Evolutionary conservation across 2,329 filamentous ascomycete genomes (phyloP).

Genomic region (Fusarium hostae): DNA sequence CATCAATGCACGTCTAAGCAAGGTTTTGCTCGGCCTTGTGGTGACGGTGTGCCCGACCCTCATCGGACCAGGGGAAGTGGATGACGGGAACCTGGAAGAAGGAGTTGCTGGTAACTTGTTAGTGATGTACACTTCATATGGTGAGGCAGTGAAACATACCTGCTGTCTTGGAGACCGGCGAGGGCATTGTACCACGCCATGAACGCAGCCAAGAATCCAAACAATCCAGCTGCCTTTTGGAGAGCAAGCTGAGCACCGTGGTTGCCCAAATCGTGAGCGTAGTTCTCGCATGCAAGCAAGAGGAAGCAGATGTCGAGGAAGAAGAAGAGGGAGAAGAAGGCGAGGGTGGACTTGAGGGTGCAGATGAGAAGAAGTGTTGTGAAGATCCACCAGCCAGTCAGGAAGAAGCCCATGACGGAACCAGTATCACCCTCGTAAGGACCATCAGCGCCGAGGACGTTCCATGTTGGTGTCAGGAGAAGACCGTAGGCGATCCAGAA

Average conservation of each 20-base stretch:
- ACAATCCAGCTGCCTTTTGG: conserved; percentile 78
- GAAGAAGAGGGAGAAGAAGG: conserved; percentile 83
- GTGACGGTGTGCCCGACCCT: conserved; percentile 69
- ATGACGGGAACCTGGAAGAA: conserved; percentile 94
- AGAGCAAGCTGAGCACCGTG: conserved; percentile 58
- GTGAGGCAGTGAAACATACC: conserved; percentile 56
- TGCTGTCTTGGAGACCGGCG: conserved; percentile 80
- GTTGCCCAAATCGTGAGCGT: conserved; percentile 63
- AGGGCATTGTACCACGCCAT: conserved; percentile 89
- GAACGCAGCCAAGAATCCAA: conserved; percentile 84
- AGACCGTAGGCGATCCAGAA: conserved; percentile 85
- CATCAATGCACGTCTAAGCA: conserved; percentile 25
- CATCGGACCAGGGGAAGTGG: conserved; percentile 94
- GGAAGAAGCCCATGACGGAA: conserved; percentile 77
- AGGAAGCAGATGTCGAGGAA: conserved; percentile 81
- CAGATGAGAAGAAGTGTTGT: conserved; percentile 78
- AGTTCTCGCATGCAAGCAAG: conserved; percentile 74
- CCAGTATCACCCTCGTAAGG: conserved; percentile 59
- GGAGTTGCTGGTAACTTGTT: conserved; percentile 68
- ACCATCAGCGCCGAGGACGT: conserved; percentile 60
- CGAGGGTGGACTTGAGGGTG: conserved; percentile 80
- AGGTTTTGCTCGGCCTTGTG: conserved; percentile 52
- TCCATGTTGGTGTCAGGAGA: conserved; percentile 75
- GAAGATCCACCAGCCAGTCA: conserved; percentile 87
- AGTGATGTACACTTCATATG: conserved; percentile 37